These are phyloP conservation scores for Macadamia tetraphylla DNA, from an alignment of 164 flowering plant species.

Conservation along the genomic window DNA sequence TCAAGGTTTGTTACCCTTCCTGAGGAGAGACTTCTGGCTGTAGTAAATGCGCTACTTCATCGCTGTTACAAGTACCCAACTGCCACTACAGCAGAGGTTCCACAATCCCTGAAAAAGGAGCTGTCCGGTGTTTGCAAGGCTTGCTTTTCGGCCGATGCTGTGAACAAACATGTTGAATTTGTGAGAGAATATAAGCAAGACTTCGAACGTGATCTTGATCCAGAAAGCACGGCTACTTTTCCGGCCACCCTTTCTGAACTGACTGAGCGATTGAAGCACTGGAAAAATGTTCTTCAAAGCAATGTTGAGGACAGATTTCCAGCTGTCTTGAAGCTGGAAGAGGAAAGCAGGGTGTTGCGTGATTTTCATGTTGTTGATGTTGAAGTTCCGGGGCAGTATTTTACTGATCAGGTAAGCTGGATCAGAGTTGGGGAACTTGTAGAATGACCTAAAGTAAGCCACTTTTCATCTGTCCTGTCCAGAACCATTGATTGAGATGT, in stretches of 20 bases:
- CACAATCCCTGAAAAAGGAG: constrained; percentile 95
- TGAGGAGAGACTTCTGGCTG: constrained; percentile 96
- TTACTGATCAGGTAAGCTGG: constrained; percentile 70
- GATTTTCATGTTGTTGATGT: constrained; percentile 99
- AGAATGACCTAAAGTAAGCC: no score
- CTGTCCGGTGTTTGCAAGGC: constrained; percentile 98
- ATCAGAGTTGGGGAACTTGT: neutral
- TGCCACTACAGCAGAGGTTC: constrained; percentile 98
- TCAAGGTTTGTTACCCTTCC: constrained; percentile 96
- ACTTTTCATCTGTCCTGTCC: no score
- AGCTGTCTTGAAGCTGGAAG: constrained; percentile 94
- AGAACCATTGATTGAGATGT: no score
- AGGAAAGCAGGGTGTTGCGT: constrained; percentile 91
- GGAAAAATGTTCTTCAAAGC: constrained; percentile 98
- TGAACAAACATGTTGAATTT: constrained; percentile 97
- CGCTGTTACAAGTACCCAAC: constrained; percentile 97
- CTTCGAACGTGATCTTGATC: constrained; percentile 97
- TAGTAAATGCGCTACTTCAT: constrained; percentile 93
- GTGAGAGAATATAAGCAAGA: constrained; percentile 98
- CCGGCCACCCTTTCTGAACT: constrained; percentile 89
- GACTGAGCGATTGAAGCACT: constrained; percentile 88
- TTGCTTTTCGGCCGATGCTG: constrained; percentile 97
- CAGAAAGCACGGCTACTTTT: constrained; percentile 81
- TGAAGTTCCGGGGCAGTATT: constrained; percentile 98
- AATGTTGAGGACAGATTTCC: constrained; percentile 98